Evolutionary conservation across 345 rosid genomes (phyloP), one percentile per base, ranked within the genome.

Genomic region (Populus euphratica): DNA sequence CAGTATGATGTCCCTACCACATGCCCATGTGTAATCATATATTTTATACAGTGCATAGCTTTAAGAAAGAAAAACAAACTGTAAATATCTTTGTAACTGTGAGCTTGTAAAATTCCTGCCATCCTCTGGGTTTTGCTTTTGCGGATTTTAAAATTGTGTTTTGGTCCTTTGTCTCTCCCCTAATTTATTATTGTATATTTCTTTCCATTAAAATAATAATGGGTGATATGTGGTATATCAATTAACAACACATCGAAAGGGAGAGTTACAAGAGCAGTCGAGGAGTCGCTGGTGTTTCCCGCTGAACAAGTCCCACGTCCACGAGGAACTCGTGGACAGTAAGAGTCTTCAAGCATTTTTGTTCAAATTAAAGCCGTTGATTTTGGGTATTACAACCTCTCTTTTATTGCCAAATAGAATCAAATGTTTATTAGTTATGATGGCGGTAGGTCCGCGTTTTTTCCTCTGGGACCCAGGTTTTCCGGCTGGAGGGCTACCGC

Each of bases 1-100:
- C 87, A 78, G 90, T 47, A 6, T 80, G 65, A n/a, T 25, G 20
- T 21, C 78, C 69, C 76, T 17, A 3, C 79, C 82, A 75, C 79
- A 75, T 67, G 81, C 76, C 75, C 76, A 75, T 67, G 67, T 78
- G 79, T 66, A 56, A 54, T 71, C 81, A 70, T 77, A 56, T 64
- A 25, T 17, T 11, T 11, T 27, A 68, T 43, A 72, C 21, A 35
- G 74, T 67, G 25, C 41, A 56, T 72, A 56, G 17, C 39, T 69
- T 29, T 16, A 44, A 50, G 38, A 21, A 63, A 68, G 6, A 54
- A 44, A 25, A 31, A 41, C 21, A 35, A 63, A 23, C 1, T 76
- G 77, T 76, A 68, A 33, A 81, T 72, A 72, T 62, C 76, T 44
- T 44, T 39, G 63, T 13, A 13, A 20, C 72, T 25, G 52, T 0